Percentiles rank a stretch among this genome's conserved stretches.
Evolutionary conservation across 2,329 filamentous ascomycete genomes (phyloP).

Genomic region (Huntiella abstrusa): DNA sequence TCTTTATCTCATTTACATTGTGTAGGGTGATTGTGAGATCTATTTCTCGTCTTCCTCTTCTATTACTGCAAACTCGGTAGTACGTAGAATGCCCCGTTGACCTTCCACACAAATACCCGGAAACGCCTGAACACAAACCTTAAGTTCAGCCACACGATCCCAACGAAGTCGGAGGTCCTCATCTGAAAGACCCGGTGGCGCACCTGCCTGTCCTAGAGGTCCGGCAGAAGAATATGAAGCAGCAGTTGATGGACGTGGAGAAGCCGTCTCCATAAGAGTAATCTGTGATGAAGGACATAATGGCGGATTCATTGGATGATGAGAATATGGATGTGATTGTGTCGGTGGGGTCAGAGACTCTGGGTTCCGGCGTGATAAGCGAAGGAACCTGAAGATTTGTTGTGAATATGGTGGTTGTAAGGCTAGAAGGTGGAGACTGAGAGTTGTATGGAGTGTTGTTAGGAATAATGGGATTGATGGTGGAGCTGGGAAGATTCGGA

Average conservation of each 20-base stretch:
- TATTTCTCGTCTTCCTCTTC: constrained; percentile 1
- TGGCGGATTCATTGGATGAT: neutral
- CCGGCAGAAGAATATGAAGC: neutral
- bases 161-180: constrained; percentile 1
- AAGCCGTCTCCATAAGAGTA: neutral
- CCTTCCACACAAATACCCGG: neutral
- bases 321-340: neutral
- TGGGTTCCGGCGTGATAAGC: neutral
- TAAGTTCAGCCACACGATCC: constrained; percentile 6
- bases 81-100: constrained; percentile 4
- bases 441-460: neutral
- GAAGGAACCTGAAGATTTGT: neutral
- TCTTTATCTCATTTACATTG: too few species aligned
- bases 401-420: neutral
- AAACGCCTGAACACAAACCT: neutral
- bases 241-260: neutral
- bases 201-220: neutral
- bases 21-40: too few species aligned
- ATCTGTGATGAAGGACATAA: neutral
- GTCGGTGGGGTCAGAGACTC: neutral
- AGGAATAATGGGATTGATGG: neutral
- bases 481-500: neutral
- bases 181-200: neutral
- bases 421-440: neutral
- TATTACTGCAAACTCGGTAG: constrained; percentile 4